phyloP scores from a whole-genome alignment of 495 filamentous ascomycete genomes.

The Aspergillus haitiensis region DNA sequence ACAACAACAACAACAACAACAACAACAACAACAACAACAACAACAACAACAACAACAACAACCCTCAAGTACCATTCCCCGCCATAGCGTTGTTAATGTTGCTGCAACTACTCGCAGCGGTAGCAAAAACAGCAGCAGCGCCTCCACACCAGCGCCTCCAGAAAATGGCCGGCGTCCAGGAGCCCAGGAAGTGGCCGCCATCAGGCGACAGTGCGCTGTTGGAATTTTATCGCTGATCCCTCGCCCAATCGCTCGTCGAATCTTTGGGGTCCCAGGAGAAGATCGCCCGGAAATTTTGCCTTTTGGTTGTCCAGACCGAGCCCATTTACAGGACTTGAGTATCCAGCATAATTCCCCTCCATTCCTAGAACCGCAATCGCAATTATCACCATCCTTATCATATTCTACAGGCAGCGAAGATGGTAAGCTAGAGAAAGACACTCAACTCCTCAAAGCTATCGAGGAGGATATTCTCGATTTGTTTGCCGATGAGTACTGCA shows the following conservation, averaged over 20 bases:
- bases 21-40: conserved; percentile 5
- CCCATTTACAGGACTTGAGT: no score
- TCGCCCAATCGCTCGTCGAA: conserved; percentile 37
- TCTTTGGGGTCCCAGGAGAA: conserved; percentile 36
- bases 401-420: neutral
- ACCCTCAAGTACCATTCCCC: conserved; percentile 22
- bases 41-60: neutral
- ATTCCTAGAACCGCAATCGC: neutral
- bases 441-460: conserved; percentile 44
- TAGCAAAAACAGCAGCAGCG: conserved; percentile 26
- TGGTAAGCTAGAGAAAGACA: conserved; percentile 27
- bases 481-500: conserved; percentile 79
- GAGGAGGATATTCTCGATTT: conserved; percentile 62
- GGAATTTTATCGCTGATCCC: conserved; percentile 51
- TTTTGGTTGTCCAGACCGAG: neutral
- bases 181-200: conserved; percentile 45
- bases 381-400: conserved; percentile 7
- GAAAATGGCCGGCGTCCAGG: conserved; percentile 23
- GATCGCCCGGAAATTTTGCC: neutral
- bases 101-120: conserved; percentile 24
- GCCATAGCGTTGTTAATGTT: conserved; percentile 13
- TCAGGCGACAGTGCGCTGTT: conserved; percentile 58
- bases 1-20: neutral
- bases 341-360: neutral
- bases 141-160: conserved; percentile 20